phyloP scores from a whole-genome alignment of 768 basidiomycete species.

The Tephrocybe sp. region DNA sequence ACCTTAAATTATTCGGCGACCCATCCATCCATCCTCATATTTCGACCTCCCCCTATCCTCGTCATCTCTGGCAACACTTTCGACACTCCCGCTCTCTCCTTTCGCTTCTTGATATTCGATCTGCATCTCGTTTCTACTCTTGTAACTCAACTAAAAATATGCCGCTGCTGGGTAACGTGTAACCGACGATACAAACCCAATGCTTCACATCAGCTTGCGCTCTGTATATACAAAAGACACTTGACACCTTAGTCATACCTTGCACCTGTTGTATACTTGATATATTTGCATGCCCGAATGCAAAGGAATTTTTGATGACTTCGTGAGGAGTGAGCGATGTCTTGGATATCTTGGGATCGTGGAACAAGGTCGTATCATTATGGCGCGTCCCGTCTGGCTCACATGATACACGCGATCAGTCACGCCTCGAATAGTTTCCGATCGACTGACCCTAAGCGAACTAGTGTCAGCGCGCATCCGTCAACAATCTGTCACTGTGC shows the following conservation, averaged over 20 bases:
- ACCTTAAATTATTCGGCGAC: slow-evolving; percentile 17
- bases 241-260: slow-evolving; percentile 7
- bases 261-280: slow-evolving; percentile 13
- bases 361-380: neutral
- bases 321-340: neutral
- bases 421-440: no score
- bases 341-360: neutral
- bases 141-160: slow-evolving; percentile 10
- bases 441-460: no score
- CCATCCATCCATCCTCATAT: slow-evolving; percentile 1
- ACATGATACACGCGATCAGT: neutral
- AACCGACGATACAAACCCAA: slow-evolving; percentile 8
- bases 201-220: slow-evolving; percentile 10
- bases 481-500: no score
- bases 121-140: slow-evolving; percentile 1
- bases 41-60: slow-evolving; percentile 23
- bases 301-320: neutral
- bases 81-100: slow-evolving; percentile 4
- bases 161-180: slow-evolving; percentile 7
- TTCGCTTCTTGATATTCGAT: slow-evolving; percentile 1
- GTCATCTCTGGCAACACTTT: slow-evolving; percentile 23
- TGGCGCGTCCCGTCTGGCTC: neutral
- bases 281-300: neutral
- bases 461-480: no score
- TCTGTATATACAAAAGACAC: slow-evolving; percentile 17